Conservation (phyloP, 345 rosid genomes). For the Corchorus olitorius region DNA sequence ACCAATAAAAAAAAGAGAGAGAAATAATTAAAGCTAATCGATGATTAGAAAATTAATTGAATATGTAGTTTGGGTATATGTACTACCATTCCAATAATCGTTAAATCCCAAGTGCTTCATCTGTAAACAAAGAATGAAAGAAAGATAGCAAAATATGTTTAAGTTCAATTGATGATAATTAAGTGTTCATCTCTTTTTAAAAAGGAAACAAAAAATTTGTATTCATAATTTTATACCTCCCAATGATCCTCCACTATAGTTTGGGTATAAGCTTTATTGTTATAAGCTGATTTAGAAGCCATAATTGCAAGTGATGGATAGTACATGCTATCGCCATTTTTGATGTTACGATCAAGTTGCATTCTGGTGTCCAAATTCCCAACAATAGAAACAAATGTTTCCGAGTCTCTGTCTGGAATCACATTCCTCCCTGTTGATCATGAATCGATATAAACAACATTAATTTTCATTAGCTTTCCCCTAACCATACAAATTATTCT, state of each 20-base stretch:
- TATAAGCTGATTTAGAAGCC: constrained; percentile 70
- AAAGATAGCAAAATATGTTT: not conserved
- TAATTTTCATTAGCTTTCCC: no score
- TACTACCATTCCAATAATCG: constrained; percentile 79
- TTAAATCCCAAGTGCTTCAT: constrained; percentile 60
- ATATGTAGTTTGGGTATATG: not conserved
- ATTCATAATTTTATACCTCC: constrained; percentile 40
- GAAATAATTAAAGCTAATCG: not conserved
- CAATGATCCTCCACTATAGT: constrained; percentile 46
- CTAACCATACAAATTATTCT: no score
- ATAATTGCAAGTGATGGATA: constrained; percentile 55
- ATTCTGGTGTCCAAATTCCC: constrained; percentile 54
- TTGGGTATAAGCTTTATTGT: constrained; percentile 54
- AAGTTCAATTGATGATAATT: not conserved
- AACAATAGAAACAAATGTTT: constrained; percentile 40
- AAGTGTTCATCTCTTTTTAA: not conserved
- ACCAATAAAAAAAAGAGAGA: no score
- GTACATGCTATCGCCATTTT: constrained; percentile 44
- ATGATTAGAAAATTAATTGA: not conserved
- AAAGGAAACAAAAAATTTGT: no score
- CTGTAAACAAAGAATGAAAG: constrained; percentile 24
- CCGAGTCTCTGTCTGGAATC: constrained; percentile 45
- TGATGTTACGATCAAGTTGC: constrained; percentile 46
- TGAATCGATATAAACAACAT: no score
- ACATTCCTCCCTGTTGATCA: constrained; percentile 43